phyloP scores from a whole-genome alignment of 2,329 filamentous ascomycete species.

The Ascochyta rabiei region DNA sequence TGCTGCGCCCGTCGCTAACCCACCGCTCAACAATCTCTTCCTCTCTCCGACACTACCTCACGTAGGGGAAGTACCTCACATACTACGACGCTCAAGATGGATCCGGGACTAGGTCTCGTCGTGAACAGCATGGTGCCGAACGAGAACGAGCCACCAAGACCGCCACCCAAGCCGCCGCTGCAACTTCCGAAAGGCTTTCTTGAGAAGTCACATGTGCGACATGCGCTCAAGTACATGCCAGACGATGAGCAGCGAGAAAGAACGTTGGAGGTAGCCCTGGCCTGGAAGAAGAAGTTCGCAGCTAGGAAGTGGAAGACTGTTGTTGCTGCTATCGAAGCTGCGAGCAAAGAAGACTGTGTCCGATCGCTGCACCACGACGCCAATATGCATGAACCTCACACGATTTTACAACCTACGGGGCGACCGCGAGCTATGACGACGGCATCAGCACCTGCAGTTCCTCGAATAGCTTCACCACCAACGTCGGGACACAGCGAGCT shows the following conservation, averaged over 20 bases:
- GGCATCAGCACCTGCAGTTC: slow-evolving; percentile 2
- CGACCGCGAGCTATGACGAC: slow-evolving; percentile 1
- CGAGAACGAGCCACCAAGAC: neutral
- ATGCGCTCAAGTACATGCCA: slow-evolving; percentile 20
- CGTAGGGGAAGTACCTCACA: neutral
- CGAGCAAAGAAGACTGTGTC: slow-evolving; percentile 2
- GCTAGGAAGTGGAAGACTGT: slow-evolving; percentile 15
- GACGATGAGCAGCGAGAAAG: slow-evolving; percentile 12
- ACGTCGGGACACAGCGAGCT: neutral
- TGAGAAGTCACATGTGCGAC: slow-evolving; percentile 21
- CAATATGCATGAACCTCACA: neutral
- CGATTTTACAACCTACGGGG: neutral
- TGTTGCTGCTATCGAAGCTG: slow-evolving; percentile 7
- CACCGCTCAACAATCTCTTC: neutral
- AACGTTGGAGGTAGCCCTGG: slow-evolving; percentile 12
- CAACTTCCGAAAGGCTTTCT: slow-evolving; percentile 6
- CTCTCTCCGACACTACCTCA: neutral
- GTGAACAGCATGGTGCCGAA: neutral
- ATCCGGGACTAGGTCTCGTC: slow-evolving; percentile 5
- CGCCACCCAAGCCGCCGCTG: neutral
- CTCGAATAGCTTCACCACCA: neutral
- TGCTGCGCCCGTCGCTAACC: neutral
- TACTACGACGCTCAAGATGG: neutral
- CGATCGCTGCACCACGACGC: neutral
- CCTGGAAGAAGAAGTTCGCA: slow-evolving; percentile 22